These are phyloP conservation scores for Zoysia japonica DNA, from an alignment of 176 grass and related monocot genomes.

Conservation along the genomic window DNA sequence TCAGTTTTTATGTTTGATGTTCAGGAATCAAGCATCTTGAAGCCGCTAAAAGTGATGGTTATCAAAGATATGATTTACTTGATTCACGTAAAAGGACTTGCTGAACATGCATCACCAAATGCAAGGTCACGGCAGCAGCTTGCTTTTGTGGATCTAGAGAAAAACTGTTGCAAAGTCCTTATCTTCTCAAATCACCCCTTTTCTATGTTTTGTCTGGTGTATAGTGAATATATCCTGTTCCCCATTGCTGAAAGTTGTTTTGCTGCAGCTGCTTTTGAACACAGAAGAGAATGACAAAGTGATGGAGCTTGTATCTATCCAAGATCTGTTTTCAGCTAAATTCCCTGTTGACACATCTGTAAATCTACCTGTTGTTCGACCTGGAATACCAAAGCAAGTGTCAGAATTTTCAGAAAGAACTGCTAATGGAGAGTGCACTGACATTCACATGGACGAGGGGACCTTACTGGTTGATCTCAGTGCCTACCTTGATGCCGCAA, in stretches of 20 bases:
- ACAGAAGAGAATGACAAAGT: conserved; percentile 46
- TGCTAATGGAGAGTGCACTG: conserved; percentile 6
- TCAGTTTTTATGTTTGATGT: conserved; percentile 11
- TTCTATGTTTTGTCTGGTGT: neutral
- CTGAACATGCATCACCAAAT: conserved; percentile 57
- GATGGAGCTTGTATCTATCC: conserved; percentile 52
- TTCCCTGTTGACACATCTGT: conserved; percentile 51
- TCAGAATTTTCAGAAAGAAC: conserved; percentile 27
- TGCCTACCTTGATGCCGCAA: conserved; percentile 40
- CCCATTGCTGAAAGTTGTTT: conserved; percentile 35
- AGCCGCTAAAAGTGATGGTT: conserved; percentile 71
- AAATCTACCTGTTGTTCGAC: conserved; percentile 24
- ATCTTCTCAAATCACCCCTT: conserved; percentile 23
- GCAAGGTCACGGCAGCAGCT: conserved; percentile 48
- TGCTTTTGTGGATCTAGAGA: conserved; percentile 74
- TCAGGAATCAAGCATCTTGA: conserved; percentile 70
- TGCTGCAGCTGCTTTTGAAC: conserved; percentile 52
- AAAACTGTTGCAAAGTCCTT: conserved; percentile 54
- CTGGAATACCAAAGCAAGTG: conserved; percentile 25
- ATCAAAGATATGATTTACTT: conserved; percentile 78
- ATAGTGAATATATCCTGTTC: neutral
- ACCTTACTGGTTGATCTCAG: conserved; percentile 61
- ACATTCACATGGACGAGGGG: neutral
- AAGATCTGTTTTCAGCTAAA: conserved; percentile 58
- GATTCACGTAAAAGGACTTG: conserved; percentile 69